Percentiles rank a stretch among this genome's conserved stretches.
These are phyloP conservation scores for Xylaria sp. DNA, from an alignment of 2,329 filamentous ascomycete genomes.

Conservation along the genomic window DNA sequence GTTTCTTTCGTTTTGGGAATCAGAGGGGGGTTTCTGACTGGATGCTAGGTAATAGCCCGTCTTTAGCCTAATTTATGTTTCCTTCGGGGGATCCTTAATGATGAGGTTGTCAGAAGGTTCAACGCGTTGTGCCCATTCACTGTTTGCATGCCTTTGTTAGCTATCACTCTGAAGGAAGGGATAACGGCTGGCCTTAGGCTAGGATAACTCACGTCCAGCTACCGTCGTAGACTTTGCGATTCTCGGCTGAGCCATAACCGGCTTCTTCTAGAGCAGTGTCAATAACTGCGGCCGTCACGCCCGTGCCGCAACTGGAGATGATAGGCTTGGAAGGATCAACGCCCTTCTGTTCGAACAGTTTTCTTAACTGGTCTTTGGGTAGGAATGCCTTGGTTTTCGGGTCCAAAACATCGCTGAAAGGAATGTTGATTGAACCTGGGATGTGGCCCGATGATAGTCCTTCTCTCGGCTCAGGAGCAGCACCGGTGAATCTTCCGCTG, in stretches of 20 bases:
- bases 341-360: slow-evolving; percentile 82
- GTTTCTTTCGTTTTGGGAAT: slow-evolving; percentile 8
- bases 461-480: slow-evolving; percentile 85
- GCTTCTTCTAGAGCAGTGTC: slow-evolving; percentile 87
- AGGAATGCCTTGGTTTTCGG: slow-evolving; percentile 84
- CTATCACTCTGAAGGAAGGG: neutral
- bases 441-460: slow-evolving; percentile 92
- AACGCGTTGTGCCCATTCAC: slow-evolving; percentile 76
- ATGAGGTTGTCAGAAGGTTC: slow-evolving; percentile 71
- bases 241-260: slow-evolving; percentile 73
- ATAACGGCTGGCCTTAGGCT: neutral
- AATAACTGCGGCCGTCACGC: slow-evolving; percentile 90
- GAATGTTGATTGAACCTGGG: slow-evolving; percentile 85
- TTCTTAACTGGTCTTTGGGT: slow-evolving; percentile 75
- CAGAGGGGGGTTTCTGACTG: slow-evolving; percentile 28
- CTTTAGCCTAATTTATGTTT: slow-evolving; percentile 18
- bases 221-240: slow-evolving; percentile 87
- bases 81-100: slow-evolving; percentile 56
- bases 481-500: slow-evolving; percentile 81
- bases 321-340: slow-evolving; percentile 83
- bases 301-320: slow-evolving; percentile 90
- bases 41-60: neutral
- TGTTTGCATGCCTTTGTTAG: slow-evolving; percentile 52
- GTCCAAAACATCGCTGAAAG: slow-evolving; percentile 83
- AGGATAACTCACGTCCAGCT: slow-evolving; percentile 89